Conservation (phyloP, 371 early-diverging fungal species). For the Nematocida sp. region DNA sequence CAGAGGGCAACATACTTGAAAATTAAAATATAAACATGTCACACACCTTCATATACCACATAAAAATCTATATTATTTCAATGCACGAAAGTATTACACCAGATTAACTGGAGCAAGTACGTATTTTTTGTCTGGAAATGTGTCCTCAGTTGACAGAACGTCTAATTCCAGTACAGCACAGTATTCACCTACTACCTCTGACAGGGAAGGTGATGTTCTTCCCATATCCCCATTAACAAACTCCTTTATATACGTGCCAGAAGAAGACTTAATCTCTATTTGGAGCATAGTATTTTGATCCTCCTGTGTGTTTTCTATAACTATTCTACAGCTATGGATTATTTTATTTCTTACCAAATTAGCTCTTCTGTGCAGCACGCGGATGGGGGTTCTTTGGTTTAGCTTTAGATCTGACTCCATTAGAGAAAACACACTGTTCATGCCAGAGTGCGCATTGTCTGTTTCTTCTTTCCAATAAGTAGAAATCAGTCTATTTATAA, state of each 20-base stretch:
- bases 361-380: slow-evolving; percentile 74
- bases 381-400: slow-evolving; percentile 83
- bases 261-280: background rate
- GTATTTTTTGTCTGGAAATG: slow-evolving; percentile 10
- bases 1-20: too few relatives aligned
- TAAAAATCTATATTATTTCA: too few relatives aligned
- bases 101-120: background rate
- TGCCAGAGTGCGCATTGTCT: background rate
- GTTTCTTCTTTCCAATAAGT: slow-evolving; percentile 2
- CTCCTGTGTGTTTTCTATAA: slow-evolving; percentile 72
- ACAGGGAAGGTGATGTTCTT: slow-evolving; percentile 79
- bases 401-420: slow-evolving; percentile 65
- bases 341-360: slow-evolving; percentile 61
- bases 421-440: background rate
- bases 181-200: slow-evolving; percentile 72
- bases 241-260: slow-evolving; percentile 96
- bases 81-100: background rate
- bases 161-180: slow-evolving; percentile 82
- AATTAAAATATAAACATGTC: too few relatives aligned
- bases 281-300: background rate
- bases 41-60: too few relatives aligned
- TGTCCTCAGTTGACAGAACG: slow-evolving; percentile 75
- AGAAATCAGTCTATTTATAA: background rate
- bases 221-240: slow-evolving; percentile 92
- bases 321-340: slow-evolving; percentile 29